Conservation (phyloP, 225 moss, liverwort and hornwort species). For the Bryoerythrophyllum caledonicum region DNA sequence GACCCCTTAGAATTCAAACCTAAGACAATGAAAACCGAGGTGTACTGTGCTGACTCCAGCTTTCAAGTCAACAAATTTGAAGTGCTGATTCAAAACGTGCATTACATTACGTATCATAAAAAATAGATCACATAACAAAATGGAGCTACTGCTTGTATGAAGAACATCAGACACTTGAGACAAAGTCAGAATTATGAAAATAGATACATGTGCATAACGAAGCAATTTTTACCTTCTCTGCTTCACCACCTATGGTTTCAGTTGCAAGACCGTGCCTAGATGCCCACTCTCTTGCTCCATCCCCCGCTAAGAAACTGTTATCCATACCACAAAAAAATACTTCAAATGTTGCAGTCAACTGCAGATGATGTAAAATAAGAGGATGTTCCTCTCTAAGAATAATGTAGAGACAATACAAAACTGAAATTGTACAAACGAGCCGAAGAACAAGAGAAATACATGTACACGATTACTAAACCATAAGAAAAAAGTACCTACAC, state of each 20-base stretch:
- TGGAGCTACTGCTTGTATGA: not conserved
- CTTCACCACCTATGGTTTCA: conserved; percentile 41
- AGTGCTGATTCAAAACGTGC: not conserved
- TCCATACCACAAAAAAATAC: conserved; percentile 26
- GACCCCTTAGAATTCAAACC: conserved; percentile 9
- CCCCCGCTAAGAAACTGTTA: conserved; percentile 87
- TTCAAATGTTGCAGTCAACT: conserved; percentile 21
- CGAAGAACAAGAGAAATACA: conserved; percentile 3
- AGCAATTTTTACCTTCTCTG: conserved; percentile 55
- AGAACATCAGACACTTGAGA: conserved; percentile 3
- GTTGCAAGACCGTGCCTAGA: conserved; percentile 60
- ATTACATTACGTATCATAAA: not conserved
- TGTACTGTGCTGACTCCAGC: conserved; percentile 11
- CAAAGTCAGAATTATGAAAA: not conserved
- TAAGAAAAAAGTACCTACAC: not conserved
- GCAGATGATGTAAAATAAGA: conserved; percentile 19
- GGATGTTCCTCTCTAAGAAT: conserved; percentile 8
- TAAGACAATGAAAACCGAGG: conserved; percentile 14
- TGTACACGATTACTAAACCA: conserved; percentile 9
- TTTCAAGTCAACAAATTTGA: not conserved
- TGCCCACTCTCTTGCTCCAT: conserved; percentile 97
- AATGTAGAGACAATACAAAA: conserved; percentile 6
- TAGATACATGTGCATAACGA: conserved; percentile 2
- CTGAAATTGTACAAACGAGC: conserved; percentile 2
- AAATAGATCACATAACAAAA: not conserved